Base-by-base conservation (phyloP, 352 stramenopile genomes). In the Pythium scleroteichum region DNA sequence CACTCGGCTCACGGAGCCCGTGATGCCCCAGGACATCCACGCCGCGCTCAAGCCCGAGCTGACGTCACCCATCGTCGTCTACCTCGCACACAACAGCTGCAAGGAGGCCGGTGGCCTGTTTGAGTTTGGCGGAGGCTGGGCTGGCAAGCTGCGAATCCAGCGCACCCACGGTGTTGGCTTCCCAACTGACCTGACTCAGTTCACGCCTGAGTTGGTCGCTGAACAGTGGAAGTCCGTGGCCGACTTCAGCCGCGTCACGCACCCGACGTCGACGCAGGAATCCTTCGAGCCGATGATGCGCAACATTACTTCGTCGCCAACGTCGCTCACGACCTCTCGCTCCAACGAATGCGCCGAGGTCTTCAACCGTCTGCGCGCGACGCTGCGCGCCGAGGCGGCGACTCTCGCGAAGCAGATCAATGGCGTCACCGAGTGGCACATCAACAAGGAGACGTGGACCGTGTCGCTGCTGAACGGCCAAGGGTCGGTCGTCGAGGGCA, bases 271-370 rank as follows among this genome's bases (percentile, higher is more conserved):
- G n/a, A 90, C 81, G 13, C 81, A 90, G 48, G 77, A 90, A 53
- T 84, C 77, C 45, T 90, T 90, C 35, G 79, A 85, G 53, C 78
- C 81, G 16, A 90, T 90, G 75, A 87, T 90, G 72, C 76, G 77
- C 52, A 90, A 90, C 58, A 75, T 79, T 40, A 73, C 58, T 24
- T 73, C 78, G 9, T 59, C 81, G 4, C 75, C 81, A 1, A 75
- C 74, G 19, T 85, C 77, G 17, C 62, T 90, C 20, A 78, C 68
- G 53, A 90, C 81, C 13, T 73, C 76, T 26, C 72, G 72, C 29
- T 85, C 79, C 14, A 72, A 64, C 23, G 72, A 85, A 51, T 86
- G 79, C n/a, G 66, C 66, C 7, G 75, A 85, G 27, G 76, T 85
- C 24, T 90, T 90, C 29, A 66, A 77, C 39, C 74, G 75, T 4